Percentiles rank a stretch among this genome's conserved stretches.
Evolutionary conservation across 306 rosid species (phyloP).

Genomic region (Trichosanthes truncata): DNA sequence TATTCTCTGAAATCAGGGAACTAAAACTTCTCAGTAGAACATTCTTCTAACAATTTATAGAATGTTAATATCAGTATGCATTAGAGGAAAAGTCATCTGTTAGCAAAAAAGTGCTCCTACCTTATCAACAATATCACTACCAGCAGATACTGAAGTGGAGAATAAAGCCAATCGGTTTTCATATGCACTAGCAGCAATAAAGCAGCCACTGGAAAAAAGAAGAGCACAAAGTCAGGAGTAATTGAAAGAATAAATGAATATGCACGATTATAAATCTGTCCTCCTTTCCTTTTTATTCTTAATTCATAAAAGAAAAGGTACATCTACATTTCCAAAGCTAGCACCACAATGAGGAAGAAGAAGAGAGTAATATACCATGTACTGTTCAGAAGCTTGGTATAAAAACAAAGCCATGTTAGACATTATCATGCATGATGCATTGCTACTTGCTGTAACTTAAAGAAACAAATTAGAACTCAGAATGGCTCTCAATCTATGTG

Average conservation of each 20-base stretch:
- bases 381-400: not conserved
- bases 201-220: conserved; percentile 77
- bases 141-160: conserved; percentile 56
- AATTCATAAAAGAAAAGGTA: not conserved
- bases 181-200: conserved; percentile 83
- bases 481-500: not conserved
- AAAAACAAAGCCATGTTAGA: not conserved
- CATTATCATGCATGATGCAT: not conserved
- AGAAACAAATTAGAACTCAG: not conserved
- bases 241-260: not conserved
- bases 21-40: conserved; percentile 13
- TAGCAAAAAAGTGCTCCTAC: conserved; percentile 25
- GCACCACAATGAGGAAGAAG: not conserved
- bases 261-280: not conserved
- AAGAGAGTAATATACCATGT: not conserved
- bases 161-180: conserved; percentile 69
- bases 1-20: conserved; percentile 45
- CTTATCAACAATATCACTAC: conserved; percentile 68
- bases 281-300: not conserved
- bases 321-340: not conserved
- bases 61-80: not conserved
- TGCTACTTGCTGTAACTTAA: not conserved
- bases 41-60: conserved; percentile 3
- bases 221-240: conserved; percentile 1
- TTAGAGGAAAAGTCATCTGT: conserved; percentile 8